Conservation (phyloP, 345 rosid species). For the Geranium brycei region DNA sequence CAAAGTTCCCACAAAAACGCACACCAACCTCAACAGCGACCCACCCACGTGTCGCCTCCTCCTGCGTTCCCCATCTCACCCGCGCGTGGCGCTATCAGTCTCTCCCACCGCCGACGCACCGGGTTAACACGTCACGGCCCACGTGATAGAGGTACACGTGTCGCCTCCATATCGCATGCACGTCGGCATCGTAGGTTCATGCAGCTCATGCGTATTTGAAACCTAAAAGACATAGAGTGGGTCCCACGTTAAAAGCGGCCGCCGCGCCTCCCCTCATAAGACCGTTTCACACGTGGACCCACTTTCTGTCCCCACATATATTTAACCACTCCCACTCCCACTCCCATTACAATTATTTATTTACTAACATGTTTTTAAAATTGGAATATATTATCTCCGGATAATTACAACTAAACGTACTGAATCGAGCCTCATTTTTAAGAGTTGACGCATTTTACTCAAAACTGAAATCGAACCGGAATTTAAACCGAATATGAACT, state of each 20-base stretch:
- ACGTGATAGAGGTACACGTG: slow-evolving; percentile 16
- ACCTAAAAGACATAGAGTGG: slow-evolving; percentile 14
- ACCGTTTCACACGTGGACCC: slow-evolving; percentile 45
- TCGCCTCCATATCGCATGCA: slow-evolving; percentile 4
- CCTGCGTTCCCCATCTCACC: not conserved
- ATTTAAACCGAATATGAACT: too few relatives aligned
- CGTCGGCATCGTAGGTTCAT: slow-evolving; percentile 7
- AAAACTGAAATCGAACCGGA: too few relatives aligned
- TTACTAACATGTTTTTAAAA: not conserved
- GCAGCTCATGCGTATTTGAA: not conserved
- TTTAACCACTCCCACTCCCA: not conserved
- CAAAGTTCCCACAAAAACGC: not conserved
- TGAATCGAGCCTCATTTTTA: too few relatives aligned
- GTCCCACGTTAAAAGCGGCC: slow-evolving; percentile 35
- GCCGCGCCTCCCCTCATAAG: slow-evolving; percentile 24
- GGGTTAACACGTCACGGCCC: slow-evolving; percentile 22
- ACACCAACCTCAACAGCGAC: slow-evolving; percentile 7
- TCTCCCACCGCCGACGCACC: slow-evolving; percentile 15
- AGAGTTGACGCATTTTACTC: too few relatives aligned
- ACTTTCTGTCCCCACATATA: not conserved
- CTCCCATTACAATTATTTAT: too few relatives aligned
- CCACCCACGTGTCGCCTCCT: slow-evolving; percentile 9
- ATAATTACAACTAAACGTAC: too few relatives aligned
- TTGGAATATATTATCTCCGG: too few relatives aligned
- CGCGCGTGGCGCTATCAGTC: not conserved